Evolutionary conservation across 2,329 filamentous ascomycete genomes (phyloP), one percentile per base, ranked within the genome.

Genomic region (Xylariaceae sp.): DNA sequence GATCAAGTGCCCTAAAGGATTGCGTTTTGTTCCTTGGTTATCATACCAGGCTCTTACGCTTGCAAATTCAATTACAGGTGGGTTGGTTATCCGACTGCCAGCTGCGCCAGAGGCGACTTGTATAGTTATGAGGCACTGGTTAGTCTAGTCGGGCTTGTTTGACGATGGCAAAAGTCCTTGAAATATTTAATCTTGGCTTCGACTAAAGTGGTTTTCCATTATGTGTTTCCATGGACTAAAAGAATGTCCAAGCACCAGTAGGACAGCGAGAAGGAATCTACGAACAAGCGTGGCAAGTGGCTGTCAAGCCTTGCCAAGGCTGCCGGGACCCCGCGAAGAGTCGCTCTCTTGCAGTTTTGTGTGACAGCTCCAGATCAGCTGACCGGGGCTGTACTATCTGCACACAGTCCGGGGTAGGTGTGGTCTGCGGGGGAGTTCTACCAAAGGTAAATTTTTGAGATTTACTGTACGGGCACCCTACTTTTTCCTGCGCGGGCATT

Each of bases 201-300:
- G 33, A 61, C 55, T n/a, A n/a, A n/a, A n/a, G n/a, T 11, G 11
- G 21, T 6, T 44, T 45, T 37, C 24, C 24, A 45, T 47, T 45
- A 47, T 36, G 42, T 46, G 36, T 47, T 37, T 35, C 15, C 34
- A 46, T 47, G 38, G 37, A 38, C 36, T 47, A 47, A 47, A 12
- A 38, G 39, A 47, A 47, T 33, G 39, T 31, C 16, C 15, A 34
- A 28, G 27, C 45, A 34, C 45, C 45, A 47, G 45, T 47, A 38
- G 39, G 39, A 47, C 45, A 33, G 33, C 45, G 34, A 19, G 37
- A 36, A 46, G 27, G 34, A n/a, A 47, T 45, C 42, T 41, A 24
- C 9, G 18, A 42, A 23, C 8, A 23, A 37, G 21, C 21, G 11
- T 6, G 21, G 21, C 21, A 24, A 11, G 21, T 24, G 11, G 21